Base-by-base conservation (phyloP, 225 moss, liverwort and hornwort species). In the Climacium dendroides region DNA sequence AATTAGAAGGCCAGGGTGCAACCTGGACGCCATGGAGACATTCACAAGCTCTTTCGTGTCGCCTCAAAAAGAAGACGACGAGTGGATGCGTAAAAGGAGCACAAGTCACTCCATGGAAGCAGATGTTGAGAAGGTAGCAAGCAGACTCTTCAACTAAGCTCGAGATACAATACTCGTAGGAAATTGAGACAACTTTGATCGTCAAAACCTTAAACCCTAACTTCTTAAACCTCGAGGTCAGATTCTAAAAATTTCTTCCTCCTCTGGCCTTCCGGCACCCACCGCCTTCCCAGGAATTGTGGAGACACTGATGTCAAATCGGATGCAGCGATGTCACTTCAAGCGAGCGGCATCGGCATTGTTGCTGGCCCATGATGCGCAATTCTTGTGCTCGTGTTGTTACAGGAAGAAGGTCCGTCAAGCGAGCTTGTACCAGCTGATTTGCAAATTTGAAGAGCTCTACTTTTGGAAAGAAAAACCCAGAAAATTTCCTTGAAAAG, bases 1-100 rank as follows among this genome's bases (percentile, higher is more conserved):
- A 82, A 89, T 84, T 74, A 85, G 85, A 74, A 85, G 78, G 78
- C 89, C 87, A 87, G 87, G 54, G 60, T 79, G 87, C 86, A 89
- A 85, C 71, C 60, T 89, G 74, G 45, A 77, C 52, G 75, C 84
- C 89, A 89, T 89, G 28, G 22, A 63, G 37, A 87, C 52, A 81
- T 62, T 22, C 52, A 45, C 41, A 74, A 81, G 45, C 35, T 29
- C n/a, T 55, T 66, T 26, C 19, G 41, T 32, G 53, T 86, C 53
- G 48, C 48, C 81, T 70, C 81, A 76, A 26, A 6, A 63, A 54
- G 25, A 66, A 25, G 50, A 58, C 19, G 16, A 66, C 19, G 80
- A 57, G 63, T 24, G 45, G 55, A 17, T 28, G 30, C 15, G 32
- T 24, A 10, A 29, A 59, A 59, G 22, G 82, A 60, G 61, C 47